A percentile compares a stretch with the other conserved stretches of the same genome.
Conservation (phyloP, 2,329 filamentous ascomycete genomes). For the Verticillium longisporum region DNA sequence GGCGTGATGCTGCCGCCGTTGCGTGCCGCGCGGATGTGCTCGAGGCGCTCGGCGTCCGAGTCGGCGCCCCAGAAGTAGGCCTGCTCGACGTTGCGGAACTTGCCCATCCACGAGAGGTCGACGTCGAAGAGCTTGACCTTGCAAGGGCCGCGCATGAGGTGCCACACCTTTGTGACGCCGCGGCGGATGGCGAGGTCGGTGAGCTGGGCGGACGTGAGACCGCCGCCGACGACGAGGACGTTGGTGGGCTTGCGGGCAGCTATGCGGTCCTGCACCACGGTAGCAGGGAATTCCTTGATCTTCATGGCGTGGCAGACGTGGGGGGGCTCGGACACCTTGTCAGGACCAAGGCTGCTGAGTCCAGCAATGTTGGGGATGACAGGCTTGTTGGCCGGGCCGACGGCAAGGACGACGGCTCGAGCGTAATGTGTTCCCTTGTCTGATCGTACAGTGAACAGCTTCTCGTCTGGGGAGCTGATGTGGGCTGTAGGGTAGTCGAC, state of each 20-base stretch:
- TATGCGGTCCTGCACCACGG: constrained; percentile 45
- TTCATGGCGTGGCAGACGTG: constrained; percentile 60
- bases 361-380: constrained; percentile 32
- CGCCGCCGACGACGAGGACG: constrained; percentile 66
- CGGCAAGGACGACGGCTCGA: constrained; percentile 59
- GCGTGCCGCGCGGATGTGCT: constrained; percentile 59
- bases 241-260: constrained; percentile 44
- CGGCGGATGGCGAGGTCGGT: constrained; percentile 57
- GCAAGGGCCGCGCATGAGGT: constrained; percentile 56
- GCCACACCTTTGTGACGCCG: constrained; percentile 62
- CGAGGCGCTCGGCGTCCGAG: constrained; percentile 59
- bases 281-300: constrained; percentile 50
- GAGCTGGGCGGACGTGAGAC: constrained; percentile 69
- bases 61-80: constrained; percentile 73
- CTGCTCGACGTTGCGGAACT: constrained; percentile 73
- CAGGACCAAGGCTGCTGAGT: constrained; percentile 11
- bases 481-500: constrained; percentile 45
- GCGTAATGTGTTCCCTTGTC: constrained; percentile 47
- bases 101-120: constrained; percentile 71
- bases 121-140: constrained; percentile 73
- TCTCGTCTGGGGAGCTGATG: constrained; percentile 29
- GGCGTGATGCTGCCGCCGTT: constrained; percentile 74
- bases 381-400: constrained; percentile 61
- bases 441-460: constrained; percentile 60
- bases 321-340: constrained; percentile 13